phyloP scores from a whole-genome alignment of 2,329 filamentous ascomycete species.

The Beauveria brongniartii region DNA sequence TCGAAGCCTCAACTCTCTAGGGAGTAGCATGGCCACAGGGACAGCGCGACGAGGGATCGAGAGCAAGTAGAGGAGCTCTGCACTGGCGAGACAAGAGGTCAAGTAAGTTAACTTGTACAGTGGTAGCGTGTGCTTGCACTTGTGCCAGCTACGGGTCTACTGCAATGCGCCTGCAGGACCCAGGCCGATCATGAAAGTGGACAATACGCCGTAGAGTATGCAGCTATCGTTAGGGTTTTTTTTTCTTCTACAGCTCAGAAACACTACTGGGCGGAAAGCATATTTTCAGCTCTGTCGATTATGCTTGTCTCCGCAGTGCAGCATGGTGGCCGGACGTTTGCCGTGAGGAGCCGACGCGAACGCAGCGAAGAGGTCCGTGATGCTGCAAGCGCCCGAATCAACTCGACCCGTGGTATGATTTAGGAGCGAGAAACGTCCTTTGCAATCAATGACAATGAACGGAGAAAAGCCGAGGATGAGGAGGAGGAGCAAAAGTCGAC shows the following conservation, averaged over 20 bases:
- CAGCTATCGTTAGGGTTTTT: neutral
- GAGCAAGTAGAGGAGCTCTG: neutral
- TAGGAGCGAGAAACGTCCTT: neutral
- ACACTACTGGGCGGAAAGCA: neutral
- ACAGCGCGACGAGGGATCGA: neutral
- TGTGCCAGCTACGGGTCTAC: neutral
- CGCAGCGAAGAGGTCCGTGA: neutral
- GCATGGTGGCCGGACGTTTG: neutral
- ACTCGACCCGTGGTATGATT: neutral
- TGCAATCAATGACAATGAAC: neutral
- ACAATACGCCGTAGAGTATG: neutral
- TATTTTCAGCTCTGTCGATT: neutral
- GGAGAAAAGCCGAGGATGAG: no score
- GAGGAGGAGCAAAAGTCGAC: neutral
- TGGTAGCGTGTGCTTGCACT: neutral
- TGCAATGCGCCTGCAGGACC: neutral
- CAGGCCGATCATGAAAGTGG: neutral
- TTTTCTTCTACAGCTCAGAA: neutral
- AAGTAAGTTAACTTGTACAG: neutral
- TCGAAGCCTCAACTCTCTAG: neutral
- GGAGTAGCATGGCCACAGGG: neutral
- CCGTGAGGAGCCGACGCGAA: neutral
- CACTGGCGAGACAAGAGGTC: neutral
- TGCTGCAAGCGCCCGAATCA: neutral
- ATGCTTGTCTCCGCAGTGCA: neutral